These are phyloP conservation scores for Aspergillus amoenus DNA, from an alignment of 2,329 filamentous ascomycete species.

Conservation along the genomic window DNA sequence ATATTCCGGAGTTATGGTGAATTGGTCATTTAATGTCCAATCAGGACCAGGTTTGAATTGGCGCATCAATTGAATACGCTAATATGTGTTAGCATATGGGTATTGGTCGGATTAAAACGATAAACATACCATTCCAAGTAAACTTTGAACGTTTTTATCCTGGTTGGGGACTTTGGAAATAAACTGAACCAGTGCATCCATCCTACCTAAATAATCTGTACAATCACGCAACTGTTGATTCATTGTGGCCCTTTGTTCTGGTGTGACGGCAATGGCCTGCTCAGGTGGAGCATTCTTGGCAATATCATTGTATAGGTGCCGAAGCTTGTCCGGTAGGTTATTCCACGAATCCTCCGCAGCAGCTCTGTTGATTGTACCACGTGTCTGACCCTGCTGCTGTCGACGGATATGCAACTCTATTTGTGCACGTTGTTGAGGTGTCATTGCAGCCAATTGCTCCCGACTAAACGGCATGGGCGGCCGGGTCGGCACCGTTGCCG, in stretches of 20 bases:
- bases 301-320: constrained; percentile 41
- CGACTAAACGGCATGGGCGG: constrained; percentile 27
- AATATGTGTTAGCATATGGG: constrained; percentile 16
- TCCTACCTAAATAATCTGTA: constrained; percentile 42
- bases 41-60: constrained; percentile 45
- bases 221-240: constrained; percentile 40
- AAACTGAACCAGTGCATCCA: constrained; percentile 44
- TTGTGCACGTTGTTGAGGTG: constrained; percentile 42
- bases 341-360: constrained; percentile 40
- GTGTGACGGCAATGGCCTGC: constrained; percentile 35
- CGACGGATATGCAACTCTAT: constrained; percentile 37
- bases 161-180: constrained; percentile 40
- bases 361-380: constrained; percentile 32
- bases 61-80: constrained; percentile 47
- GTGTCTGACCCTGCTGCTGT: constrained; percentile 35
- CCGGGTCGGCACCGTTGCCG: constrained; percentile 22
- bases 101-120: neutral
- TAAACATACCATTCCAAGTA: constrained; percentile 39
- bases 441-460: constrained; percentile 41
- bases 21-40: constrained; percentile 44
- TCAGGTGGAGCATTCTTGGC: constrained; percentile 30
- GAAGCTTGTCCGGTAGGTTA: constrained; percentile 39
- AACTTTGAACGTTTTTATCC: constrained; percentile 37
- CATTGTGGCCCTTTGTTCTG: constrained; percentile 41
- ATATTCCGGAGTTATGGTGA: constrained; percentile 44